Evolutionary conservation across 202 grass and related monocot genomes (phyloP).

Genomic region (Sporobolus alterniflorus): DNA sequence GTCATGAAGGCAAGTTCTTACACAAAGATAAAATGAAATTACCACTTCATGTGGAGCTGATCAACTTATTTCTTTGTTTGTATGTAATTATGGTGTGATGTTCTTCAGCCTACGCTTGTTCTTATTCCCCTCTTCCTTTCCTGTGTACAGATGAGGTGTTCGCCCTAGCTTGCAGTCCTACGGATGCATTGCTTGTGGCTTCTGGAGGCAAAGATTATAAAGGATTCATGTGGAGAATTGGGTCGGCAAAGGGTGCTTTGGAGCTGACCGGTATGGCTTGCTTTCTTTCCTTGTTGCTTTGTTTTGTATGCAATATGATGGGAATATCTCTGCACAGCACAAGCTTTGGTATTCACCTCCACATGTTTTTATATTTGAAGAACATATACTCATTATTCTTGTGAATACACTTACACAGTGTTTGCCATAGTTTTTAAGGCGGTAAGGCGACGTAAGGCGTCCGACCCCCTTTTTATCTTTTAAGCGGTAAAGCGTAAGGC

Average conservation of each 20-base stretch:
- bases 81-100: background rate
- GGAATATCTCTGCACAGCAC: background rate
- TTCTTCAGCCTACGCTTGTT: background rate
- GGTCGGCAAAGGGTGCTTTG: conserved; percentile 47
- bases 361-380: background rate
- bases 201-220: conserved; percentile 89
- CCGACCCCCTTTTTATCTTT: too few relatives aligned
- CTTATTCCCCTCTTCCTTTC: conserved; percentile 23
- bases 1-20: conserved; percentile 64
- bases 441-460: too few relatives aligned
- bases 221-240: conserved; percentile 95
- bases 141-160: conserved; percentile 76
- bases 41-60: conserved; percentile 2
- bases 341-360: background rate
- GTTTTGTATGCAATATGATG: background rate
- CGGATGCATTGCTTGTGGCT: conserved; percentile 70
- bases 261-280: conserved; percentile 59
- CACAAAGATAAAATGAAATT: background rate
- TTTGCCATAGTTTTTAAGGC: too few relatives aligned
- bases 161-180: conserved; percentile 72
- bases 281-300: background rate
- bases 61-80: background rate
- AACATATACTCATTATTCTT: background rate
- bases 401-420: background rate
- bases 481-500: too few relatives aligned